These are phyloP conservation scores for Globisporangium lucens DNA, from an alignment of 352 stramenopile species.

Conservation along the genomic window DNA sequence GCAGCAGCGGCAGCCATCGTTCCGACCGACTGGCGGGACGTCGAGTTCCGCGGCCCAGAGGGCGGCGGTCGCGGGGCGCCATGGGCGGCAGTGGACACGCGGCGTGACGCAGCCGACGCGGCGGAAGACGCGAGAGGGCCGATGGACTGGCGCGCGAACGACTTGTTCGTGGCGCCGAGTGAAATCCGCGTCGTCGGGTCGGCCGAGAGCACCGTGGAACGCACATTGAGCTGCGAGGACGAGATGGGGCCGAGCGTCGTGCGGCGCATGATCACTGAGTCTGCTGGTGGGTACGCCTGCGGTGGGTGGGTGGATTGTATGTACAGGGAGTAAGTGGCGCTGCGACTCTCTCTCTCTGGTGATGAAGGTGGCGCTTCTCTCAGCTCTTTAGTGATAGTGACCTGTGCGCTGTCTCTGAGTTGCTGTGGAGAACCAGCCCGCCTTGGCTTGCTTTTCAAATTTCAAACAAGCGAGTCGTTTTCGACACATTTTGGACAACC, in stretches of 20 bases:
- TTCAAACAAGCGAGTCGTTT: background rate
- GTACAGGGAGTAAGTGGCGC: background rate
- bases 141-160: conserved; percentile 60
- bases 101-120: conserved; percentile 31
- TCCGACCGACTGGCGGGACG: conserved; percentile 48
- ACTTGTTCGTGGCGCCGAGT: conserved; percentile 38
- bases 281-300: background rate
- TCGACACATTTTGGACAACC: background rate
- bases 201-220: conserved; percentile 32
- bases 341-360: background rate
- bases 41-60: conserved; percentile 35
- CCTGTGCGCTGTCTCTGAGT: background rate
- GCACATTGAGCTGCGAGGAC: conserved; percentile 81
- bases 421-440: background rate
- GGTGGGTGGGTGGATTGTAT: background rate
- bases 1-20: conserved; percentile 12
- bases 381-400: background rate
- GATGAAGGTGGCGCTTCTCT: background rate
- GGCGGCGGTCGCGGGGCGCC: conserved; percentile 17
- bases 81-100: conserved; percentile 41
- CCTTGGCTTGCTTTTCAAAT: background rate
- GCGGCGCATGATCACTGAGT: conserved; percentile 51
- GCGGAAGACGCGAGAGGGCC: conserved; percentile 24
- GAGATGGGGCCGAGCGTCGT: conserved; percentile 83
- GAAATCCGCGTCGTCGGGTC: conserved; percentile 50